Evolutionary conservation across 768 basidiomycete species (phyloP).

Genomic region (Artomyces pyxidatus): DNA sequence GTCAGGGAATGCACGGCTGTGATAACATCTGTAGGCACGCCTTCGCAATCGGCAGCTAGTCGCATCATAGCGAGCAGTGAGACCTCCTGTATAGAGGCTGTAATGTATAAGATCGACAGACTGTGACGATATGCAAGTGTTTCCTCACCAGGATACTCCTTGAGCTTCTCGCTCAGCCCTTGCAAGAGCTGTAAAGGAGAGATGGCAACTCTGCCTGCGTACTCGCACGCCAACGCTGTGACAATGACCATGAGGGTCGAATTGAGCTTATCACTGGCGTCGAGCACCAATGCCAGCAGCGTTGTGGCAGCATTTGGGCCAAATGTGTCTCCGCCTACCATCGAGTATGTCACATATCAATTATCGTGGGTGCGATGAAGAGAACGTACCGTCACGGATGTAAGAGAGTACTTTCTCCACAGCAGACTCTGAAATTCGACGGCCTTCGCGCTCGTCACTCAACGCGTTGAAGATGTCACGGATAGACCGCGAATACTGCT

Average conservation of each 20-base stretch:
- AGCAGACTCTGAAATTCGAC: slow-evolving; percentile 42
- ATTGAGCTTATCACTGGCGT: slow-evolving; percentile 23
- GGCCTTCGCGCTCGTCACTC: slow-evolving; percentile 28
- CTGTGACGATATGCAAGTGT: slow-evolving; percentile 7
- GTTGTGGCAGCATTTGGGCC: slow-evolving; percentile 29
- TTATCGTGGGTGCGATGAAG: background rate
- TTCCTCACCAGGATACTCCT: slow-evolving; percentile 35
- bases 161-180: slow-evolving; percentile 35
- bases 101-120: background rate
- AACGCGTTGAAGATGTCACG: slow-evolving; percentile 31
- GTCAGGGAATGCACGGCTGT: slow-evolving; percentile 35
- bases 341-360: background rate
- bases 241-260: slow-evolving; percentile 60
- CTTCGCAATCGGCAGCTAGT: slow-evolving; percentile 48
- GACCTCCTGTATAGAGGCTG: slow-evolving; percentile 69
- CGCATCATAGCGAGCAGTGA: slow-evolving; percentile 67
- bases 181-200: slow-evolving; percentile 41
- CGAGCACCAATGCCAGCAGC: slow-evolving; percentile 9
- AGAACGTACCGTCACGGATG: slow-evolving; percentile 41
- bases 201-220: slow-evolving; percentile 41
- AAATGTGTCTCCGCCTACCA: background rate
- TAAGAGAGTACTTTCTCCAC: slow-evolving; percentile 49
- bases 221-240: slow-evolving; percentile 62
- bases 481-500: slow-evolving; percentile 47
- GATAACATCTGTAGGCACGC: slow-evolving; percentile 39